Evolutionary conservation across 345 rosid species (phyloP), one percentile per base, ranked within the genome.

Genomic region (Turnera subulata): DNA sequence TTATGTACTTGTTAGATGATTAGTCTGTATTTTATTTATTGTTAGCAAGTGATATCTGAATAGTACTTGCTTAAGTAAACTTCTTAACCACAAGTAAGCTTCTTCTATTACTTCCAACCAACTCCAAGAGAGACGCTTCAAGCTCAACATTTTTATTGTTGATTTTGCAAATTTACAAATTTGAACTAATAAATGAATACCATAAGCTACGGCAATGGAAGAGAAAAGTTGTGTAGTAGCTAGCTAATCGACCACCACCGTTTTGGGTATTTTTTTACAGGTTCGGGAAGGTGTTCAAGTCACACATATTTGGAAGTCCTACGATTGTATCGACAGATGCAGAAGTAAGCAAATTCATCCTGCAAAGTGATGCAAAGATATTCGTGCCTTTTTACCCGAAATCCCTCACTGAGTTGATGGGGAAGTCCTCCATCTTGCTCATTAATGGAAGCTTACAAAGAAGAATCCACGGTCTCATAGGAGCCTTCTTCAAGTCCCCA

Each of bases 231-330:
- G n/a, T n/a, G n/a, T n/a, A n/a, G n/a, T n/a, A n/a, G n/a, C n/a
- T n/a, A n/a, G n/a, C n/a, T n/a, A n/a, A n/a, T n/a, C n/a, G n/a
- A n/a, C n/a, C n/a, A n/a, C n/a, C n/a, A n/a, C n/a, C n/a, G n/a
- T 29, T 29, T 29, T 47, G 51, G 15, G 12, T 19, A 21, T 19
- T 0, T n/a, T 32, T 11, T 48, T 50, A 13, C 12, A 91, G 98
- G 77, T 84, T 85, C 45, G 99, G 99, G 35, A 88, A 84, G 71
- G 96, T 94, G 79, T 94, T 94, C 67, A 94, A 84, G 84, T 87
- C 99, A 10, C 99, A 94, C 71, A 81, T 94, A 59, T 94, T 89
- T 74, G 97, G 99, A 18, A 81, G 79, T 40, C 83, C 83, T 15
- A 84, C 90, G 1, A 83, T 94, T 1, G 87, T 94, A 16, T 93